Base-by-base conservation (phyloP, 495 filamentous ascomycete species). In the Xylaria sp. region DNA sequence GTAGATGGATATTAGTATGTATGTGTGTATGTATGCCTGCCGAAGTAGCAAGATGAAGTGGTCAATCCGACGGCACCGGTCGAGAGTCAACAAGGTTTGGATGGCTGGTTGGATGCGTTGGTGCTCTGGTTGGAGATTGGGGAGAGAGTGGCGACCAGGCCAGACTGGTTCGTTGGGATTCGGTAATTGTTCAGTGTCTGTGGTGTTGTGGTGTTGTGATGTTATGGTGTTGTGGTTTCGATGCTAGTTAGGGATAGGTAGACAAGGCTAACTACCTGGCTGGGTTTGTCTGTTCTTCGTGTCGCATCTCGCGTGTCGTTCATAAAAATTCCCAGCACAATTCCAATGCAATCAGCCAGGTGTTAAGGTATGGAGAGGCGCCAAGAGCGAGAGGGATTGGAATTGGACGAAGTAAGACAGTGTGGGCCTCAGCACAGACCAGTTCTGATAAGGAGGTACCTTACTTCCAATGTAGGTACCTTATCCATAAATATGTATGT, bases 241-340 rank as follows among this genome's bases (percentile, higher is more conserved):
- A 35, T 3, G 29, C 31, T 33, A 29, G n/a, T n/a, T n/a, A n/a
- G n/a, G n/a, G n/a, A n/a, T n/a, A n/a, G n/a, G n/a, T n/a, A 35
- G 50, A 24, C 52, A 11, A 41, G 40, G 40, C 40, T 50, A 12
- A 19, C 17, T 46, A 19, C 29, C 15, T 17, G 12, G 24, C 21
- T 53, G n/a, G n/a, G n/a, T n/a, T 15, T 59, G 31, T 37, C 37
- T 35, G 57, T 19, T 35, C 33, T 29, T 7, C 55, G 55, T 58
- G 29, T 35, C 55, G 55, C 55, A 35, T 59, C 5, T 59, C 57
- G 57, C 57, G 57, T 59, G 31, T 35, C 17, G 31, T 37, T 37
- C 55, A 21, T 59, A 5, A 59, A 59, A 59, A 21, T 59, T 59
- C 57, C 57, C 11, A 37, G 17, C 19, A 21, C 19, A 37, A 15